A percentile compares a stretch with the other conserved stretches of the same genome.
Conservation (phyloP, 2,329 filamentous ascomycete species). For the Pestalotiopsis sp. region DNA sequence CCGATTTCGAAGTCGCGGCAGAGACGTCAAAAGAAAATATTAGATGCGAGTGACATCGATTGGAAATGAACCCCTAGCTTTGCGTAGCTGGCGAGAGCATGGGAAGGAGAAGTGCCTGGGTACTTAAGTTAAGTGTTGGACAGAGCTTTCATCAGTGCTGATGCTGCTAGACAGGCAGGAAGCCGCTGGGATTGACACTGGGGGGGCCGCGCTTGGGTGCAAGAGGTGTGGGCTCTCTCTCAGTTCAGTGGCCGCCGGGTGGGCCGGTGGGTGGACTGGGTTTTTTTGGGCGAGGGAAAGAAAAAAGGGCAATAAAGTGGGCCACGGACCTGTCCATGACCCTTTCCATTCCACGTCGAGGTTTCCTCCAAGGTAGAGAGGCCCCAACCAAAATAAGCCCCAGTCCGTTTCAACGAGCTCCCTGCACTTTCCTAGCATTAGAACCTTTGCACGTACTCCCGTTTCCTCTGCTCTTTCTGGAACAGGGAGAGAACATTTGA, state of each 20-base stretch:
- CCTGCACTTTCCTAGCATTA: slow-evolving; percentile 1
- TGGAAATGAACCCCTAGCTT: slow-evolving; percentile 6
- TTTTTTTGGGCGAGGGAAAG: slow-evolving; percentile 1
- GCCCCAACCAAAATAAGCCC: not conserved
- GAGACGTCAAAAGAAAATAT: slow-evolving; percentile 15
- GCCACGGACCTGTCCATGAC: not conserved
- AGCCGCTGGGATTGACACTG: not conserved
- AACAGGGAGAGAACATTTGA: not conserved
- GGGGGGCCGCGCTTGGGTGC: not conserved
- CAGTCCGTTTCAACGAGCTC: slow-evolving; percentile 11
- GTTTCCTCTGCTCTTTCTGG: not conserved
- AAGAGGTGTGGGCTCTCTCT: not conserved
- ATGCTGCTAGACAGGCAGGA: not conserved
- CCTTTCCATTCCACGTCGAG: slow-evolving; percentile 2
- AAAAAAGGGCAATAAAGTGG: not conserved
- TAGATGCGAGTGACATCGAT: slow-evolving; percentile 14
- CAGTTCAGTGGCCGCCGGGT: not conserved
- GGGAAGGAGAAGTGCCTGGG: slow-evolving; percentile 10
- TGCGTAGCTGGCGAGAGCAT: not conserved
- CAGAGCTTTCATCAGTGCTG: slow-evolving; percentile 11
- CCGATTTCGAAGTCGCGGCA: slow-evolving; percentile 6
- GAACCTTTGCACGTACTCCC: not conserved
- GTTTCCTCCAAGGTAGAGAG: not conserved
- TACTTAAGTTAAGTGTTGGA: slow-evolving; percentile 14
- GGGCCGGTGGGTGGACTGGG: not conserved